Percentiles rank a stretch among this genome's conserved stretches.
phyloP scores from a whole-genome alignment of 768 basidiomycete genomes.

The Nidularia sp. region DNA sequence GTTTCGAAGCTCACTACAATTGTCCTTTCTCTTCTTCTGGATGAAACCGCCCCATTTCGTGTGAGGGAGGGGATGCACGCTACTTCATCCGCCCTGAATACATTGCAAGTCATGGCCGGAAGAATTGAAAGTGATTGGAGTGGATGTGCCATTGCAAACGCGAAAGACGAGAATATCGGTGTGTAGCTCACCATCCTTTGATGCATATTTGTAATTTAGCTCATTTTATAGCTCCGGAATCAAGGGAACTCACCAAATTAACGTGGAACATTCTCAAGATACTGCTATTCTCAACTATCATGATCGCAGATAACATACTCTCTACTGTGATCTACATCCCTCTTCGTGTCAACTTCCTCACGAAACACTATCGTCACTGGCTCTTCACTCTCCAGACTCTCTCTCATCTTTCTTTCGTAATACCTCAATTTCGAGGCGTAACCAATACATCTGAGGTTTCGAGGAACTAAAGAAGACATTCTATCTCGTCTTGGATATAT shows the following conservation, averaged over 20 bases:
- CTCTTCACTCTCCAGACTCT: conserved; percentile 55
- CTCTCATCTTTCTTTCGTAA: conserved; percentile 71
- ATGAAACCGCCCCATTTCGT: conserved; percentile 21
- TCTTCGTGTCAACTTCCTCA: conserved; percentile 9
- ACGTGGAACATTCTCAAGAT: conserved; percentile 74
- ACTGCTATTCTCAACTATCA: conserved; percentile 64
- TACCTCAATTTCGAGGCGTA: conserved; percentile 77
- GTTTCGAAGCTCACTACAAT: conserved; percentile 32
- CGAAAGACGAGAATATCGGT: conserved; percentile 28
- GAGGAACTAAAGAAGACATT: conserved; percentile 70
- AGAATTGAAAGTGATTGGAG: conserved; percentile 48
- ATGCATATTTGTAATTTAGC: not conserved
- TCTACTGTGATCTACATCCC: conserved; percentile 48
- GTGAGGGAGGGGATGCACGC: conserved; percentile 24
- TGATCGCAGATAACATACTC: conserved; percentile 64
- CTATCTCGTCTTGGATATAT: conserved; percentile 73
- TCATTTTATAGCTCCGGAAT: conserved; percentile 32
- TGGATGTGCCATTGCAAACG: conserved; percentile 29
- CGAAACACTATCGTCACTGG: conserved; percentile 42
- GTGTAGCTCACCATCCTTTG: conserved; percentile 4
- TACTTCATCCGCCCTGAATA: conserved; percentile 22
- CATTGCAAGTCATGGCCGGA: conserved; percentile 29
- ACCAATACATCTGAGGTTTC: conserved; percentile 57
- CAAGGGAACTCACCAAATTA: conserved; percentile 38
- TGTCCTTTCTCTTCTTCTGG: conserved; percentile 27